Evolutionary conservation across 1,139 yeast species (phyloP), one percentile per base, ranked within the genome.

Genomic region (Geotrichum cucujoidarum): DNA sequence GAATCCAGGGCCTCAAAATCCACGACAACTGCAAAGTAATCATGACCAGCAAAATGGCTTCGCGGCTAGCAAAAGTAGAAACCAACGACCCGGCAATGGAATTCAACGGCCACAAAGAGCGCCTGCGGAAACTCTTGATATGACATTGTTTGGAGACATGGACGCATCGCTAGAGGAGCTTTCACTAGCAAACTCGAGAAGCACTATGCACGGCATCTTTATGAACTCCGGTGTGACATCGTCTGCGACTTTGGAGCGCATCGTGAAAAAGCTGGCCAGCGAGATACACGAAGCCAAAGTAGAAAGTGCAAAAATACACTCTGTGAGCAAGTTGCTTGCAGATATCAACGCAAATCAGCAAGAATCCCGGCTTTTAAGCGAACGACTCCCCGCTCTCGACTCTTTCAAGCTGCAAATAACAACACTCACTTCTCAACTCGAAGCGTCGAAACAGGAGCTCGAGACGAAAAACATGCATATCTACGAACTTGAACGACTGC

Each of bases 111-210:
- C 24, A 21, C 13, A 18, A n/a, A 21, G 45, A 36, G 21, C 39
- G 25, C 10, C 29, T 37, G 34, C 50, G 1, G 50, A 47, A 24
- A 25, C 82, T 1, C 76, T 85, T 57, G 95, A 84, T 60, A 80
- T 80, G 20, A 84, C 94, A 1, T 74, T 88, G 59, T 88, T 86
- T 66, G 90, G 95, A 36, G 95, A 85, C 60, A 77, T 83, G 25
- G 76, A 76, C 56, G 76, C 83, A 7, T 67, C 77, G 37, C 60
- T 83, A 34, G 90, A 83, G 56, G 85, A 81, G 50, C 69, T 74
- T 41, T 68, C 83, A 8, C 63, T 81, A 48, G 83, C 83, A 2
- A 70, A 78, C 30, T 74, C 77, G 48, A 73, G 78, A 20, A 75
- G 74, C 53, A 71, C 77, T 5, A 71, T 78, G 43, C 73, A 82